A percentile compares a stretch with the other conserved stretches of the same genome.
These are phyloP conservation scores for Colletotrichum camelliae DNA, from an alignment of 2,329 filamentous ascomycete species.

Conservation along the genomic window DNA sequence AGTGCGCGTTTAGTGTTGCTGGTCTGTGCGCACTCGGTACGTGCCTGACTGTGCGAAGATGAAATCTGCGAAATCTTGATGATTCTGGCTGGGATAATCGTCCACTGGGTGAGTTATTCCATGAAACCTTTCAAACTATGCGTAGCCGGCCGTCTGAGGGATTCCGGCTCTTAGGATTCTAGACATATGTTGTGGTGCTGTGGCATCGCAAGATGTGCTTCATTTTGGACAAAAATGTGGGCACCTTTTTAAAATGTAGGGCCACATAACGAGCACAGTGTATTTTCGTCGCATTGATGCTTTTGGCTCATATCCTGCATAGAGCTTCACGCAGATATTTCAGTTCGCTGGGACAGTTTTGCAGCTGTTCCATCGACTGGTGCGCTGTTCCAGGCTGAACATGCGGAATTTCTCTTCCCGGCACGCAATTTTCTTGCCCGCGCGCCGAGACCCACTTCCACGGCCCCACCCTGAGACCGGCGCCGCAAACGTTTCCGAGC, in stretches of 20 bases:
- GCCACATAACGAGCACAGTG: background rate
- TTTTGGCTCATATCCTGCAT: rapidly evolving
- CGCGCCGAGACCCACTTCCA: background rate
- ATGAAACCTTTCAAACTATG: rapidly evolving
- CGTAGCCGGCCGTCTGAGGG: rapidly evolving
- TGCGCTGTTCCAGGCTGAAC: background rate
- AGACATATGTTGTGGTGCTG: background rate
- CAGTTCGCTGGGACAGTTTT: background rate
- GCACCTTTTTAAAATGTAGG: background rate
- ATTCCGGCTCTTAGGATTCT: background rate
- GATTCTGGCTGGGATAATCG: background rate
- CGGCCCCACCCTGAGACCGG: no score
- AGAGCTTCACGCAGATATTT: background rate
- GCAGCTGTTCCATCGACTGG: background rate
- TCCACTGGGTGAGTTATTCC: background rate
- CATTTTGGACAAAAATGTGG: background rate
- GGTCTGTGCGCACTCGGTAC: background rate
- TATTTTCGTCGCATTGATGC: background rate
- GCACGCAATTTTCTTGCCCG: background rate
- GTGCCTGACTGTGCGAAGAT: background rate
- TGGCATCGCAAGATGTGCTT: background rate
- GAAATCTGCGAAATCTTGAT: background rate
- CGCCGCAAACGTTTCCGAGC: background rate
- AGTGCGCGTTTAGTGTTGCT: background rate
- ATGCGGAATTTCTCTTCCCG: background rate